Evolutionary conservation across 176 grass and related monocot genomes (phyloP).

Genomic region (Typha latifolia): DNA sequence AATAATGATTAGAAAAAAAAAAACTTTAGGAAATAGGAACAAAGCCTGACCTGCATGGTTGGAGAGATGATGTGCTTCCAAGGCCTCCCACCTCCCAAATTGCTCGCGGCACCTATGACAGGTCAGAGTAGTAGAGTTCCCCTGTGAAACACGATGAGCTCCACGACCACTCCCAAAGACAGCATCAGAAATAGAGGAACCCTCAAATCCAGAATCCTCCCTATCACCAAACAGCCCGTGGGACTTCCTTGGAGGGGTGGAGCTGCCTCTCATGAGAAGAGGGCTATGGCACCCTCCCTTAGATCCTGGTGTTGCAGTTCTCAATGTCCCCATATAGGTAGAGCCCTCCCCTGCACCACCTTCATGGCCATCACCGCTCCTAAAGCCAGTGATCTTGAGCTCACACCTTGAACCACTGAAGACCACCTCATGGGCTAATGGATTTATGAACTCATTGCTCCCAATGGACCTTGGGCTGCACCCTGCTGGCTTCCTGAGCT

Average conservation of each 20-base stretch:
- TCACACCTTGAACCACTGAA: conserved; percentile 20
- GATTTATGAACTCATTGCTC: conserved; percentile 21
- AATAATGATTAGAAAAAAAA: not conserved
- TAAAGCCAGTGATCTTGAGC: conserved; percentile 21
- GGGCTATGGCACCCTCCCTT: conserved; percentile 24
- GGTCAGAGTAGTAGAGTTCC: not conserved
- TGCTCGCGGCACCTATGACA: conserved; percentile 44
- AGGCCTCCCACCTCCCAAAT: conserved; percentile 28
- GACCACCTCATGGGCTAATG: conserved; percentile 21
- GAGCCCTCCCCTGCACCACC: conserved; percentile 17
- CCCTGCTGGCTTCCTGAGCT: conserved; percentile 23
- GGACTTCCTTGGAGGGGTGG: conserved; percentile 30
- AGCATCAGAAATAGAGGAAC: conserved; percentile 12
- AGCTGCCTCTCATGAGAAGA: conserved; percentile 30
- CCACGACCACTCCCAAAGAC: conserved; percentile 4
- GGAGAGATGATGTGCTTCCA: conserved; percentile 60
- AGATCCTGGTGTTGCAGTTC: conserved; percentile 22
- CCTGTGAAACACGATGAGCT: not conserved
- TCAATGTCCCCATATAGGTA: conserved; percentile 28
- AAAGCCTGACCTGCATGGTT: conserved; percentile 41
- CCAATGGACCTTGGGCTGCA: conserved; percentile 42
- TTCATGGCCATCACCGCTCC: conserved; percentile 15
- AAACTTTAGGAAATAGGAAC: not conserved
- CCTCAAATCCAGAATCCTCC: conserved; percentile 12
- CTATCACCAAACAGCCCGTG: conserved; percentile 11